Conservation (phyloP, 805 yeast species). For the Saccharomyces kudriavzevii region DNA sequence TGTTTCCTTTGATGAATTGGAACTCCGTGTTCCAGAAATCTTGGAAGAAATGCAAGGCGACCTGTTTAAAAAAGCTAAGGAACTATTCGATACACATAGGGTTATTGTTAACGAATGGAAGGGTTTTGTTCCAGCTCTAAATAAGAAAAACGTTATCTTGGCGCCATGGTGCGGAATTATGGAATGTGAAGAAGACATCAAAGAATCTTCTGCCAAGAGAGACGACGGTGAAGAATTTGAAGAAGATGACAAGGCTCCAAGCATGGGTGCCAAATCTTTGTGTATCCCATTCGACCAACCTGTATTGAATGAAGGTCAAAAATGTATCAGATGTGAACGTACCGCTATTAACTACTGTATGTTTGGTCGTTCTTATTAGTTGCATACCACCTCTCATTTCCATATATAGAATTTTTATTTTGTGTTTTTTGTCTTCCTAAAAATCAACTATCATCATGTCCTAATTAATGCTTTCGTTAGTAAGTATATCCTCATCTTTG, state of each 20-base stretch:
- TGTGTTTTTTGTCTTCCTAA: slow-evolving; percentile 2
- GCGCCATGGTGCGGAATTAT: slow-evolving; percentile 96
- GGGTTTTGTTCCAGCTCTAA: slow-evolving; percentile 87
- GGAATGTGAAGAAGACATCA: slow-evolving; percentile 95
- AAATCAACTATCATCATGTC: not conserved
- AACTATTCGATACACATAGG: slow-evolving; percentile 75
- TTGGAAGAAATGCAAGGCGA: slow-evolving; percentile 75
- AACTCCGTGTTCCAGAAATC: slow-evolving; percentile 59
- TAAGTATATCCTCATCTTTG: not conserved
- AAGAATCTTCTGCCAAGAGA: slow-evolving; percentile 73
- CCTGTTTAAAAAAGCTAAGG: slow-evolving; percentile 71
- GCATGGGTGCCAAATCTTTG: slow-evolving; percentile 98
- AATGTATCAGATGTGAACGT: slow-evolving; percentile 78
- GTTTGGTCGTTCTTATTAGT: slow-evolving; percentile 95
- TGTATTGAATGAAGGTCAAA: slow-evolving; percentile 63
- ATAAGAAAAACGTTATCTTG: slow-evolving; percentile 80
- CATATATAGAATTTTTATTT: not conserved
- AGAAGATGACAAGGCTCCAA: slow-evolving; percentile 91
- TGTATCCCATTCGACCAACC: slow-evolving; percentile 97
- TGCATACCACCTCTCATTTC: not conserved
- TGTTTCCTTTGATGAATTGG: slow-evolving; percentile 59
- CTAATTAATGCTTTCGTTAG: not conserved
- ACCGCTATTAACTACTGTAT: slow-evolving; percentile 77
- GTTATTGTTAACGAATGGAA: slow-evolving; percentile 75
- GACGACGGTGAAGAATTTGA: slow-evolving; percentile 80